Evolutionary conservation across 2,329 filamentous ascomycete species (phyloP).

Genomic region (Magnaporthiopsis rhizophila): DNA sequence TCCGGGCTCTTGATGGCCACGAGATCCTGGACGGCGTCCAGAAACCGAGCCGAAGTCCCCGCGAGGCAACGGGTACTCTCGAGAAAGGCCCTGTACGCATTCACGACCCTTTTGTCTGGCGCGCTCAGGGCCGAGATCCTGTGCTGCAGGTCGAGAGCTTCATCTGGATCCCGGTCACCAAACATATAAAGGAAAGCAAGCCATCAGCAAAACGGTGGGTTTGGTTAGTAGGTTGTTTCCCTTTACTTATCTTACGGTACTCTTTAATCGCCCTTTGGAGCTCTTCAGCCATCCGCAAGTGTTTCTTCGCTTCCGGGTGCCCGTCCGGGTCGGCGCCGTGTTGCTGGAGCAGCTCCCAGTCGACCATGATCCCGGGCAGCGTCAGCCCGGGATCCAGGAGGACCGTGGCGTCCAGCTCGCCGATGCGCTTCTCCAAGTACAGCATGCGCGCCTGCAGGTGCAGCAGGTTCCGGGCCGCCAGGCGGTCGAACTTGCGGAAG

Average conservation of each 20-base stretch:
- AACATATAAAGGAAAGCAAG: too few species aligned
- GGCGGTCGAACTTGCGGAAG: conserved; percentile 1
- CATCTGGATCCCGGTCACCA: background rate
- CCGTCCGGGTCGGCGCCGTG: background rate
- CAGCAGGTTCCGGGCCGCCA: conserved; percentile 1
- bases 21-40: background rate
- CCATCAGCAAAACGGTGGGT: too few species aligned
- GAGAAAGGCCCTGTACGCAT: background rate
- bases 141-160: conserved; percentile 2
- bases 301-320: background rate
- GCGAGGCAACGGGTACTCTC: background rate
- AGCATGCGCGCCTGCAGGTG: background rate
- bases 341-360: background rate
- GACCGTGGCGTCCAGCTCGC: background rate
- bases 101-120: background rate
- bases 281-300: background rate
- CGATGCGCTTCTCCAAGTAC: background rate
- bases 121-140: background rate
- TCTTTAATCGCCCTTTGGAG: background rate
- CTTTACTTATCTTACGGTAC: background rate
- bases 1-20: background rate
- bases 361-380: background rate
- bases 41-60: background rate
- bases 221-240: too few species aligned
- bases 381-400: background rate